phyloP scores from a whole-genome alignment of 2,329 filamentous ascomycete genomes.

The Xylaria sp. region DNA sequence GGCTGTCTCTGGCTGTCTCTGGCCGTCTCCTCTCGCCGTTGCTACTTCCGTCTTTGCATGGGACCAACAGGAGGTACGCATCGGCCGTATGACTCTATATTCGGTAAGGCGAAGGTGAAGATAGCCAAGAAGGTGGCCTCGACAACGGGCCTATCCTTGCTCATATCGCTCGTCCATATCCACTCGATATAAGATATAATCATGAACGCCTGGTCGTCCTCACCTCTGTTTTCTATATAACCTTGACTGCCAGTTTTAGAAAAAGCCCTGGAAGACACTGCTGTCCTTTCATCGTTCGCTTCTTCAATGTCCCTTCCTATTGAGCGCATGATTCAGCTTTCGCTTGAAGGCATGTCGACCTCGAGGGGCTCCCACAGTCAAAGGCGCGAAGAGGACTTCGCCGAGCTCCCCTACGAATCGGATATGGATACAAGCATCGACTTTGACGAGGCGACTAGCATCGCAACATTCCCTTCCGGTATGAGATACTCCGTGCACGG shows the following conservation, averaged over 20 bases:
- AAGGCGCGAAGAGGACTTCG: constrained; percentile 40
- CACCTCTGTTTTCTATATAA: constrained; percentile 42
- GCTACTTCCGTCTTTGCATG: constrained; percentile 20
- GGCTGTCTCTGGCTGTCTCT: neutral
- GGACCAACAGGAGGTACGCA: constrained; percentile 1
- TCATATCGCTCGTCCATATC: constrained; percentile 25
- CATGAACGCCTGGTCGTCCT: constrained; percentile 31
- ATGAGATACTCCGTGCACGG: constrained; percentile 49
- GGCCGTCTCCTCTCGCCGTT: constrained; percentile 2
- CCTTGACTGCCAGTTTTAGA: constrained; percentile 29
- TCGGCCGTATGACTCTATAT: constrained; percentile 32
- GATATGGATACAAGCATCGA: constrained; percentile 48
- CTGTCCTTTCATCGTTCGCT: constrained; percentile 34
- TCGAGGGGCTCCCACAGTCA: constrained; percentile 48
- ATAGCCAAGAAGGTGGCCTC: constrained; percentile 39
- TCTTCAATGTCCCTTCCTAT: constrained; percentile 51
- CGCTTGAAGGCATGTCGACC: constrained; percentile 53
- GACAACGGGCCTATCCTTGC: constrained; percentile 40
- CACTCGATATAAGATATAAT: constrained; percentile 8
- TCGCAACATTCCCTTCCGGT: constrained; percentile 51
- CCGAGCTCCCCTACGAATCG: constrained; percentile 39
- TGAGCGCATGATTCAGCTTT: constrained; percentile 54
- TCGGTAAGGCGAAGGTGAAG: constrained; percentile 38
- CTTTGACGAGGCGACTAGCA: constrained; percentile 49
- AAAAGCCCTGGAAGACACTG: constrained; percentile 35